Evolutionary conservation across 1,284 basidiomycete species (phyloP).

Genomic region (Coniophora puteana): DNA sequence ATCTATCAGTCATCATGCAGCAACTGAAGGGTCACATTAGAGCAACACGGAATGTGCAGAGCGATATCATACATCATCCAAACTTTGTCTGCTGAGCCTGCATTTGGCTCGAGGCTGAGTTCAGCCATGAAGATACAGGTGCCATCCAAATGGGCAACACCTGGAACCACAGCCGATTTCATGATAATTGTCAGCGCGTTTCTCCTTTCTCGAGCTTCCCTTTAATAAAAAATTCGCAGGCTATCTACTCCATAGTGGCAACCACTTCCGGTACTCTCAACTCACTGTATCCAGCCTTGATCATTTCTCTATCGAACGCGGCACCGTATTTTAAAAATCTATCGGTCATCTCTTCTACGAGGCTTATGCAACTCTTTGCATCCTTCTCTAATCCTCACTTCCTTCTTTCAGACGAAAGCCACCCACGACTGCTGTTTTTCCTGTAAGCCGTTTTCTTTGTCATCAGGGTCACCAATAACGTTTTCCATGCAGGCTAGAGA

Average conservation of each 20-base stretch:
- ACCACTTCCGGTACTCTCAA: constrained; percentile 81
- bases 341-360: constrained; percentile 76
- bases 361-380: constrained; percentile 83
- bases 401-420: constrained; percentile 88
- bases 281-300: constrained; percentile 86
- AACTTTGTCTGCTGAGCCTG: constrained; percentile 79
- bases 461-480: background rate
- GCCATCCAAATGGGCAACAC: constrained; percentile 70
- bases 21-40: constrained; percentile 34
- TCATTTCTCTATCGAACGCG: constrained; percentile 86
- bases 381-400: constrained; percentile 89
- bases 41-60: constrained; percentile 88
- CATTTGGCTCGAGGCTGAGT: constrained; percentile 69
- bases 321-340: constrained; percentile 85
- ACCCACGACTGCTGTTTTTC: constrained; percentile 90
- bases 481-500: constrained; percentile 65
- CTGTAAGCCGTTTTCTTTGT: constrained; percentile 44
- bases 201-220: too few relatives aligned
- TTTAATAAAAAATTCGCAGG: constrained; percentile 38
- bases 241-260: constrained; percentile 85
- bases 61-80: constrained; percentile 91
- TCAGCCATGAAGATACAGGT: constrained; percentile 60
- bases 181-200: constrained; percentile 75
- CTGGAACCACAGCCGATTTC: constrained; percentile 82
- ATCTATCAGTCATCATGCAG: constrained; percentile 7